Evolutionary conservation across 2,329 filamentous ascomycete genomes (phyloP), one percentile per base, ranked within the genome.

Genomic region (Emericellopsis atlantica): DNA sequence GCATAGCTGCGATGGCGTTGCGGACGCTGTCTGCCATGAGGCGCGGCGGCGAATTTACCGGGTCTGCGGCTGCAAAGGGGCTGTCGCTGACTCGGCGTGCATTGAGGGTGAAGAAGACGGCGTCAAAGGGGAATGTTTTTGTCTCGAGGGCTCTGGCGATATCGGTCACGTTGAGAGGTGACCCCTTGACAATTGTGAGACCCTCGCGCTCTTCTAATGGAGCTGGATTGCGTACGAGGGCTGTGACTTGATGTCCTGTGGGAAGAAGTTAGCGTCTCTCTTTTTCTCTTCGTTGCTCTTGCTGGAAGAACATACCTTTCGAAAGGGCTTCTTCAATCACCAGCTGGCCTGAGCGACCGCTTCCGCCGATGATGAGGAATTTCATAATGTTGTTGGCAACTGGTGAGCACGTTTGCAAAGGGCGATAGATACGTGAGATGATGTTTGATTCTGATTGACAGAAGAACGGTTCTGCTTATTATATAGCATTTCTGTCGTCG

Each of bases 71-170:
- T 1, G 67, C 55, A 47, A 72, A 71, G 4, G 68, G 69, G 31
- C 55, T 66, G 43, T 71, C 67, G 14, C 53, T 59, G n/a, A 51
- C 54, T 9, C 67, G 61, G 7, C 58, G 56, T 1, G 67, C 61
- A 41, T 58, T 65, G 5, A 74, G 61, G 0, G 70, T 65, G 21
- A 70, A 58, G n/a, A 72, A 52, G n/a, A 72, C 57, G 1, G 60
- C 65, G 24, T 58, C 49, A 11, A 46, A 44, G 10, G 40, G 38
- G 3, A 15, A 36, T 11, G 45, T 32, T 1, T 45, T 41, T 6
- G 49, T 39, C 5, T 31, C 29, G n/a, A 62, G 54, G 1, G 59
- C 58, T 26, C 37, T 44, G 16, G 46, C 46, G 35, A 68, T 52
- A 43, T 60, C 53, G 7, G 49, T 42, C 23, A 45, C 40, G 8